Base-by-base conservation (phyloP, 2,329 filamentous ascomycete species). In the Monilinia vaccinii-corymbosi region DNA sequence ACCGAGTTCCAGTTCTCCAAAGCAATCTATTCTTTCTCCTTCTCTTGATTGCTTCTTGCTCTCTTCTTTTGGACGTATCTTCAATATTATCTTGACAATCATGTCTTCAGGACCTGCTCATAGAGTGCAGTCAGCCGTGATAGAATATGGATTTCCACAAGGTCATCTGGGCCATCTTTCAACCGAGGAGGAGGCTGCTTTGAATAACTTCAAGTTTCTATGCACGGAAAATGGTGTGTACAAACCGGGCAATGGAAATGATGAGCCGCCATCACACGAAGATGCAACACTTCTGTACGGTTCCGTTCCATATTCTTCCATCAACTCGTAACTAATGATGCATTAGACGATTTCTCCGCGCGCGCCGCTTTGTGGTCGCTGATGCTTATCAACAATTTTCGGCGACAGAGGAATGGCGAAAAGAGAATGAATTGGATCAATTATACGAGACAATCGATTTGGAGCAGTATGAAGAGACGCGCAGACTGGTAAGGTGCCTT, bases 371-470 rank as follows among this genome's bases (percentile, higher is more conserved):
- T 78, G 77, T 87, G 32, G 81, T 89, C 11, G 75, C 84, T 66
- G 91, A 93, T 66, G 92, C 92, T 14, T 86, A 86, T 71, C 80
- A 77, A 61, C 92, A 97, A 75, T 96, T 96, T 76, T 85, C 86
- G 69, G 89, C 91, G 58, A 96, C 91, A 0, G 91, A 96, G 74
- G 83, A 89, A 61, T 97, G 92, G 89, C 85, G 92, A 62, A 82
- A 82, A 66, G 84, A 88, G 63, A 93, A 93, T 73, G 79, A 89
- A 66, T 81, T 96, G 52, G 83, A 91, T 63, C 78, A 83, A 48
- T 78, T 97, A 42, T 97, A 96, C 75, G 83, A 88, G 71, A 92
- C 88, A 36, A 96, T 97, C 69, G 90, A 96, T 61, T 75, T 92
- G 25, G 83, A 89, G 2, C 87, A 91, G 60, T 97, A 92, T 72